Conservation (phyloP, 2,329 filamentous ascomycete genomes). For the Coniochaeta ligniaria region DNA sequence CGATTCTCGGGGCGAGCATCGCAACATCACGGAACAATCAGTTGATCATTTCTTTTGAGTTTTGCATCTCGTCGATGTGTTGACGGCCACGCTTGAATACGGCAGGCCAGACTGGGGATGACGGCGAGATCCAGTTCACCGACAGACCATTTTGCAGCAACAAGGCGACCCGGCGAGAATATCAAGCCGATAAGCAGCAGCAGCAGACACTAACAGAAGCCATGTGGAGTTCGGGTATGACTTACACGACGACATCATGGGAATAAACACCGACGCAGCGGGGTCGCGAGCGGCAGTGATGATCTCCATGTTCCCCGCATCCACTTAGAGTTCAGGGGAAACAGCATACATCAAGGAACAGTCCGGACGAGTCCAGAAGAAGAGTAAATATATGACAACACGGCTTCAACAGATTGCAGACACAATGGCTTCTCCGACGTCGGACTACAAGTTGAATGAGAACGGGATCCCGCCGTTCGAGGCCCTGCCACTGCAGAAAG, state of each 20-base stretch:
- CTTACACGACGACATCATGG: neutral
- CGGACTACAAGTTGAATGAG: slow-evolving; percentile 21
- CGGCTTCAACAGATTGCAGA: neutral
- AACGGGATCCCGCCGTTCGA: slow-evolving; percentile 39
- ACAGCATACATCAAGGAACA: neutral
- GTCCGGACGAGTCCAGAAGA: neutral
- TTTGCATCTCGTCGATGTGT: no score
- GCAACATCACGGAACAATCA: neutral
- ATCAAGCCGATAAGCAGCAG: no score
- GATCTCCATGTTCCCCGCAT: neutral
- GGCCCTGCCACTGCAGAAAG: slow-evolving; percentile 36
- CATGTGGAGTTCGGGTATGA: neutral
- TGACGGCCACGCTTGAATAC: no score
- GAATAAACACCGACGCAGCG: neutral
- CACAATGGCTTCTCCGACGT: neutral
- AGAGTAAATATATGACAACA: neutral
- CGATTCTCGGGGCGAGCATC: slow-evolving; percentile 9
- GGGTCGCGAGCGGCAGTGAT: neutral
- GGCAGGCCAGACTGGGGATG: no score
- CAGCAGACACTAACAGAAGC: no score
- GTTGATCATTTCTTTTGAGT: no score
- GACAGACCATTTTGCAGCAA: no score
- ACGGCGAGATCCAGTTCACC: no score
- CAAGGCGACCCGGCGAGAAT: no score
- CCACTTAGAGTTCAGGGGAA: neutral